Evolutionary conservation across 75 land plant genomes (phyloP).

Genomic region (Cupressus sempervirens): DNA sequence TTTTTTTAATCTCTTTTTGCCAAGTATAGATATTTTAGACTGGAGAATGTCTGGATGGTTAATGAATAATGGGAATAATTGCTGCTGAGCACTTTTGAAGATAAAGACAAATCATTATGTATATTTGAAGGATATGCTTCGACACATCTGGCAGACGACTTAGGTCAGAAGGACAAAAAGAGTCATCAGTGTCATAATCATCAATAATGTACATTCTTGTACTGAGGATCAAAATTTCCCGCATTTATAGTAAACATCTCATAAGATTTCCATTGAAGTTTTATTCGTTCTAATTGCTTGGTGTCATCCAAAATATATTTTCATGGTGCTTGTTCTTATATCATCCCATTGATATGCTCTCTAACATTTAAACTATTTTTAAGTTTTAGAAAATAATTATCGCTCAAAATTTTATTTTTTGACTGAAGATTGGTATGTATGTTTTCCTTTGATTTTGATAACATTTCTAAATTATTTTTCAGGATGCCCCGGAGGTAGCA

Average conservation of each 20-base stretch:
- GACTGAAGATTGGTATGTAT: neutral
- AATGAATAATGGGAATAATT: too few relatives aligned
- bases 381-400: neutral
- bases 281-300: too few relatives aligned
- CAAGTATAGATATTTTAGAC: too few relatives aligned
- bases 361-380: neutral
- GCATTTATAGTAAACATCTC: neutral
- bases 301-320: too few relatives aligned
- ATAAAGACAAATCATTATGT: too few relatives aligned
- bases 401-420: neutral
- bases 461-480: neutral
- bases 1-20: too few relatives aligned
- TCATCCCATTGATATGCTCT: neutral
- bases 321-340: neutral
- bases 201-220: neutral
- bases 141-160: too few relatives aligned
- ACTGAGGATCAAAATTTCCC: neutral
- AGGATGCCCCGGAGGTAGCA: slow-evolving; percentile 96
- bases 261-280: neutral
- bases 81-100: too few relatives aligned
- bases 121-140: too few relatives aligned
- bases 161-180: too few relatives aligned
- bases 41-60: too few relatives aligned
- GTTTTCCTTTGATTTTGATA: neutral
- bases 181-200: too few relatives aligned